Base-by-base conservation (phyloP, 169 alveolate species). In the Plasmodium fragile region DNA sequence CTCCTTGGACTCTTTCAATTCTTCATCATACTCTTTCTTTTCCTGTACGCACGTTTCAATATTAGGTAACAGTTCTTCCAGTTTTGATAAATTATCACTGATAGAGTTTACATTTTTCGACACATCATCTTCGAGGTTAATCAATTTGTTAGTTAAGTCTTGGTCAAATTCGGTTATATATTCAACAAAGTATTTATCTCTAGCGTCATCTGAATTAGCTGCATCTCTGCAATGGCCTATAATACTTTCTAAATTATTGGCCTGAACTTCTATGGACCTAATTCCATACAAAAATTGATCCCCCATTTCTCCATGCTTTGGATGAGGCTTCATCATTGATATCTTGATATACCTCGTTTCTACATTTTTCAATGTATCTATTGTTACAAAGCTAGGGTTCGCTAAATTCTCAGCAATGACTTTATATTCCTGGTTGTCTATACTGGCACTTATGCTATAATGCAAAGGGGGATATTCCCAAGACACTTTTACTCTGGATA, bases 381-480 rank as follows among this genome's bases (percentile, higher is more conserved):
- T 94, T 16, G 98, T 97, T 41, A 92, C 92, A 41, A 80, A 81
- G 36, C 96, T 80, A 8, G 97, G 94, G 83, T 97, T 97, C 30
- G 98, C 97, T 55, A 94, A 83, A 93, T 96, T 97, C 2, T 85
- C 71, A 28, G 95, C 94, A 16, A 92, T 95, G 43, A 91, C 92
- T 95, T 92, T 92, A 83, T 82, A 97, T 10, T 91, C 87, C 7
- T 93, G 95, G 71, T 97, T 97, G 75, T 98, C 99, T 5, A 92
- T 39, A 83, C 98, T 97, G 43, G 96, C 96, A 55, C 95, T 96
- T n/a, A 98, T 92, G 32, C 92, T 85, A 92, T 98, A 98, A 69
- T 97, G 95, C 69, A 97, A 84, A 4, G 99, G 98, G 55, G 98
- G 99, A 75, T 96, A 97, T 82, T 97, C 99, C 99, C 99, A 98